A percentile compares a stretch with the other conserved stretches of the same genome.
phyloP scores from a whole-genome alignment of 2,329 filamentous ascomycete genomes.

The Botrytis porri region DNA sequence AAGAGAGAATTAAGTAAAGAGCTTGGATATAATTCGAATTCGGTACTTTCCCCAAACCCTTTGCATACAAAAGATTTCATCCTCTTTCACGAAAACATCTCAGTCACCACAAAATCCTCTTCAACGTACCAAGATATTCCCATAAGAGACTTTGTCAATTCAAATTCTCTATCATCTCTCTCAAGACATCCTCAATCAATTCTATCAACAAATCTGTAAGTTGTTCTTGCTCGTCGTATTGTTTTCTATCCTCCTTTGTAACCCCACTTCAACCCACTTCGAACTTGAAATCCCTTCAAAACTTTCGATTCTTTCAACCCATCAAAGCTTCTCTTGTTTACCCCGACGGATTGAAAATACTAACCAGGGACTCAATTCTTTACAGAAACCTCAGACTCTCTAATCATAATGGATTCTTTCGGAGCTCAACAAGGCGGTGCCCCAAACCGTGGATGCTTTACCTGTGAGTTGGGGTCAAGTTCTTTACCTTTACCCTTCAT shows the following conservation, averaged over 20 bases:
- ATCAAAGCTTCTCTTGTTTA: neutral
- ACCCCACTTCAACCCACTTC: constrained; percentile 18
- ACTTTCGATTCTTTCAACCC: neutral
- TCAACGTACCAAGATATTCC: neutral
- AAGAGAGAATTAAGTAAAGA: neutral
- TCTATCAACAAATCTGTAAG: constrained; percentile 6
- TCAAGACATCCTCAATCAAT: neutral
- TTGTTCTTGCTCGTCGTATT: neutral
- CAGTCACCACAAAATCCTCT: neutral
- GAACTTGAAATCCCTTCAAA: constrained; percentile 10
- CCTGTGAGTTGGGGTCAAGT: constrained; percentile 44
- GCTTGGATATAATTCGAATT: constrained; percentile 1
- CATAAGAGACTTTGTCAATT: neutral
- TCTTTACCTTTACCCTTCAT: constrained; percentile 23
- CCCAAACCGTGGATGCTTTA: constrained; percentile 47
- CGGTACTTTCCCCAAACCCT: constrained; percentile 3
- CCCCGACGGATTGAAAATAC: neutral
- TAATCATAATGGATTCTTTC: constrained; percentile 37
- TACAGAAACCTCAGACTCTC: constrained; percentile 22
- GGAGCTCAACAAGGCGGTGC: constrained; percentile 26
- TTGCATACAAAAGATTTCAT: neutral
- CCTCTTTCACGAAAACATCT: neutral
- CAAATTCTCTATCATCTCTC: neutral
- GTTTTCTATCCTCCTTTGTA: neutral
- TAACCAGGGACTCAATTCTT: constrained; percentile 18